These are phyloP conservation scores for Sclerospora graminicola DNA, from an alignment of 352 stramenopile genomes.

Conservation along the genomic window DNA sequence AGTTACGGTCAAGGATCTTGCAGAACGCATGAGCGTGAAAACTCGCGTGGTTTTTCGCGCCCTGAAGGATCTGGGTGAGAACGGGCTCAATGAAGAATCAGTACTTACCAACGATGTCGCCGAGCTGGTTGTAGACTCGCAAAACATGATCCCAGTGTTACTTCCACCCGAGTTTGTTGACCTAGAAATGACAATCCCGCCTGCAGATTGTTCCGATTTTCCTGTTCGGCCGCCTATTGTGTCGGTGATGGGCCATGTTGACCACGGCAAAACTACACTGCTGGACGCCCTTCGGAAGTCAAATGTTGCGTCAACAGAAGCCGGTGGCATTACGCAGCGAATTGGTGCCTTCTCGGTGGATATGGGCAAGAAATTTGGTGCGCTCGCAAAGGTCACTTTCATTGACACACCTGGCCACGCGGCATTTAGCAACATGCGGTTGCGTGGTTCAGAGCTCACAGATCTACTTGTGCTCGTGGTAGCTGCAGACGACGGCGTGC, in stretches of 20 bases:
- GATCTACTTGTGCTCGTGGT: constrained; percentile 98
- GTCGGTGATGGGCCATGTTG: constrained; percentile 99
- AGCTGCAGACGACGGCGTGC: constrained; percentile 97
- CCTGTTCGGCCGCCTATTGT: constrained; percentile 87
- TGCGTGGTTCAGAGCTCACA: constrained; percentile 93
- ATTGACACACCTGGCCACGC: constrained; percentile 99
- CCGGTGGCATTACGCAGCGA: constrained; percentile 98
- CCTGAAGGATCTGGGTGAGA: constrained; percentile 58
- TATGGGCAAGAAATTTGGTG: constrained; percentile 75
- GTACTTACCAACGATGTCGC: constrained; percentile 63
- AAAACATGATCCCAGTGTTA: constrained; percentile 81
- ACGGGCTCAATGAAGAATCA: constrained; percentile 57
- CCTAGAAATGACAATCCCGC: constrained; percentile 48
- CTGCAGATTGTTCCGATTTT: constrained; percentile 58
- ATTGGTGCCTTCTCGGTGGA: constrained; percentile 96
- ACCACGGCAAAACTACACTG: constrained; percentile 99
- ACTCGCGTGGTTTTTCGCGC: constrained; percentile 50
- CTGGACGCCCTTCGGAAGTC: constrained; percentile 90
- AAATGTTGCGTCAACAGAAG: constrained; percentile 90
- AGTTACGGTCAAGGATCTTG: constrained; percentile 67
- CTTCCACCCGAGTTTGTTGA: constrained; percentile 77
- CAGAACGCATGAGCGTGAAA: constrained; percentile 76
- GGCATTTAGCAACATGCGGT: constrained; percentile 97
- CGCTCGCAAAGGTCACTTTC: constrained; percentile 85
- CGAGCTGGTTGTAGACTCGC: constrained; percentile 70